A percentile compares a stretch with the other conserved stretches of the same genome.
These are phyloP conservation scores for Fusarium protoensiforme DNA, from an alignment of 2,329 filamentous ascomycete genomes.

Conservation along the genomic window DNA sequence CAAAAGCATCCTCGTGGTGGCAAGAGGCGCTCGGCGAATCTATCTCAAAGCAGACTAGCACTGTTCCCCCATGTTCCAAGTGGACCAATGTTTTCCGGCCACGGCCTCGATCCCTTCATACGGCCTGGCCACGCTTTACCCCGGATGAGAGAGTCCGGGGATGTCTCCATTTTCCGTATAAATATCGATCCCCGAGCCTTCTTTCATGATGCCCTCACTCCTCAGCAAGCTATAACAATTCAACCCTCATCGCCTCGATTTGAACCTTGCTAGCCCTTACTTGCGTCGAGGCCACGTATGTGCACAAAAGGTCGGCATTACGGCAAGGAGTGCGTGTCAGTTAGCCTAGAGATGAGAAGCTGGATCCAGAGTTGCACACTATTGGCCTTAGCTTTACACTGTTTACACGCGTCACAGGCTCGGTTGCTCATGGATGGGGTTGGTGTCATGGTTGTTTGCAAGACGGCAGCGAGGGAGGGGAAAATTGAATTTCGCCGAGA, in stretches of 20 bases:
- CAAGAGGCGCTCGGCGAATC: not conserved
- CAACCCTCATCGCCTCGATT: not conserved
- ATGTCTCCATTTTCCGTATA: not conserved
- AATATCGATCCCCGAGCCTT: not conserved
- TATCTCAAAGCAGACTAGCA: not conserved
- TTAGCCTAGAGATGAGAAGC: not conserved
- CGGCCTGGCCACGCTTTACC: not conserved
- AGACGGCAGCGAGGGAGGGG: not conserved
- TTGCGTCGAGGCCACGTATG: not conserved
- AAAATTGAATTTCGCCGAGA: not conserved
- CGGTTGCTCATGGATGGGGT: not conserved
- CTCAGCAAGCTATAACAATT: not conserved
- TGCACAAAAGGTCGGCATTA: slow-evolving; percentile 1
- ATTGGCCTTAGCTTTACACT: not conserved
- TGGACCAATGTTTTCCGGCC: not conserved
- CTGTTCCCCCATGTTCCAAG: not conserved
- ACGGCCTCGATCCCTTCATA: not conserved
- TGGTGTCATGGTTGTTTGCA: not conserved
- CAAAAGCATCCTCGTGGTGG: not conserved
- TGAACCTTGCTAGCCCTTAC: not conserved
- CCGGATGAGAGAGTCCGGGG: not conserved
- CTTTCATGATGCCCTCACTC: not conserved
- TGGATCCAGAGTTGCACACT: not conserved
- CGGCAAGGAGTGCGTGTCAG: slow-evolving; percentile 7
- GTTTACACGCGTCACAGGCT: not conserved